Evolutionary conservation across 2,329 filamentous ascomycete species (phyloP).

Genomic region (Xylaria digitata): DNA sequence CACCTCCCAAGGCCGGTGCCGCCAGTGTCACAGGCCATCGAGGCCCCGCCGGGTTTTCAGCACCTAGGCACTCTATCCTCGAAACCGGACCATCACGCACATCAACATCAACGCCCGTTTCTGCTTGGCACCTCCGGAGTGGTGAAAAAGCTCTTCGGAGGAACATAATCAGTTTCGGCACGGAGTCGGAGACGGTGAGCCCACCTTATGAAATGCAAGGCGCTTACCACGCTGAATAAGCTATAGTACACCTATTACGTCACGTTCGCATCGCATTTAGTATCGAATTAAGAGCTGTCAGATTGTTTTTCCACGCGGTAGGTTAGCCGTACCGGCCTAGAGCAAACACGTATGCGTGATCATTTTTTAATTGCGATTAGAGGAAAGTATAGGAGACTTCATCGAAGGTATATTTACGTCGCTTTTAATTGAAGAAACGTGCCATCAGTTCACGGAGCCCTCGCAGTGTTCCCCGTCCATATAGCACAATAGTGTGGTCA

Average conservation of each 20-base stretch:
- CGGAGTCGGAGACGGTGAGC: too few relatives aligned
- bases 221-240: neutral
- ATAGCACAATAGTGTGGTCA: neutral
- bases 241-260: neutral
- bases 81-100: slow-evolving; percentile 13
- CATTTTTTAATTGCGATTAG: too few relatives aligned
- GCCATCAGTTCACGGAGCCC: neutral
- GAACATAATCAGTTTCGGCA: too few relatives aligned
- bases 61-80: slow-evolving; percentile 4
- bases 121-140: slow-evolving; percentile 1
- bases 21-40: neutral
- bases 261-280: neutral
- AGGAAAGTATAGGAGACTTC: too few relatives aligned
- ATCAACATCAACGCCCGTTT: slow-evolving; percentile 1
- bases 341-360: too few relatives aligned
- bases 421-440: too few relatives aligned
- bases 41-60: slow-evolving; percentile 10
- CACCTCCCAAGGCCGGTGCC: neutral
- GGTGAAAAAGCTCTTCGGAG: neutral
- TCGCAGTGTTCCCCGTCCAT: too few relatives aligned
- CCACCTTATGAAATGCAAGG: too few relatives aligned
- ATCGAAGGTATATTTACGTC: neutral
- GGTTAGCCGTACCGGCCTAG: too few relatives aligned
- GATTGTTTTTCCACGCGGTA: neutral
- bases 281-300: too few relatives aligned